Percentiles rank a stretch among this genome's conserved stretches.
These are phyloP conservation scores for Aquanectria penicillioides DNA, from an alignment of 2,329 filamentous ascomycete genomes.

Conservation along the genomic window DNA sequence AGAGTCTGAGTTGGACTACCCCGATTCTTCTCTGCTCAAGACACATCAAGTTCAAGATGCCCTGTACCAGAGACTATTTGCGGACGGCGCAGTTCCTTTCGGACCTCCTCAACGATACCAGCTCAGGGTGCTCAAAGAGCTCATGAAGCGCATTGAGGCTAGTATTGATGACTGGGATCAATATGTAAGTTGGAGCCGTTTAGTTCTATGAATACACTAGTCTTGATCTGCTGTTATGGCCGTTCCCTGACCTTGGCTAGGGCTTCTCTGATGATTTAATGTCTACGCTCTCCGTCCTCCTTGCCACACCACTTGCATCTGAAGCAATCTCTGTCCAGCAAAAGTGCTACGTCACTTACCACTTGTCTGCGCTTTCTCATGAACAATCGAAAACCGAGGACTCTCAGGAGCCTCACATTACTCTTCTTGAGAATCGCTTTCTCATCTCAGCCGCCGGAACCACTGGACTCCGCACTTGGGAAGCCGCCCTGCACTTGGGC, in stretches of 20 bases:
- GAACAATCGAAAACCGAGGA: conserved; percentile 19
- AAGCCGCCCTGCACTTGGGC: conserved; percentile 79
- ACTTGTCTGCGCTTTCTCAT: conserved; percentile 49
- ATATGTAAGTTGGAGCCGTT: conserved; percentile 87
- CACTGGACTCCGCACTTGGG: conserved; percentile 83
- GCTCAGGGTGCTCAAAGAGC: conserved; percentile 75
- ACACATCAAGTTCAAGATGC: conserved; percentile 70
- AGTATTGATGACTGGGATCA: conserved; percentile 84
- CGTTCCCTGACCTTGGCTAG: conserved; percentile 59
- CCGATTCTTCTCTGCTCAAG: conserved; percentile 66
- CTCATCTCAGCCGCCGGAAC: conserved; percentile 77
- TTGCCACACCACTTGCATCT: conserved; percentile 71
- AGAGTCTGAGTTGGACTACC: conserved; percentile 72
- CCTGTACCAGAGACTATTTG: conserved; percentile 75
- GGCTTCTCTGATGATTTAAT: conserved; percentile 86
- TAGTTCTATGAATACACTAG: too few relatives aligned
- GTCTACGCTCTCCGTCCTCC: conserved; percentile 70
- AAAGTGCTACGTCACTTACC: conserved; percentile 80
- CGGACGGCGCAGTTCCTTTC: conserved; percentile 62
- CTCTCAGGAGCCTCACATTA: conserved; percentile 53
- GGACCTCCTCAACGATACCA: conserved; percentile 76
- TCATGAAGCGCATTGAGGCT: conserved; percentile 76
- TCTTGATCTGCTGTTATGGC: neutral
- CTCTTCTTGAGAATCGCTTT: conserved; percentile 74
- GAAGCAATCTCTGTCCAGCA: conserved; percentile 74